Evolutionary conservation across 2,329 filamentous ascomycete species (phyloP), one percentile per base, ranked within the genome.

Genomic region (Pseudogymnoascus sp.): DNA sequence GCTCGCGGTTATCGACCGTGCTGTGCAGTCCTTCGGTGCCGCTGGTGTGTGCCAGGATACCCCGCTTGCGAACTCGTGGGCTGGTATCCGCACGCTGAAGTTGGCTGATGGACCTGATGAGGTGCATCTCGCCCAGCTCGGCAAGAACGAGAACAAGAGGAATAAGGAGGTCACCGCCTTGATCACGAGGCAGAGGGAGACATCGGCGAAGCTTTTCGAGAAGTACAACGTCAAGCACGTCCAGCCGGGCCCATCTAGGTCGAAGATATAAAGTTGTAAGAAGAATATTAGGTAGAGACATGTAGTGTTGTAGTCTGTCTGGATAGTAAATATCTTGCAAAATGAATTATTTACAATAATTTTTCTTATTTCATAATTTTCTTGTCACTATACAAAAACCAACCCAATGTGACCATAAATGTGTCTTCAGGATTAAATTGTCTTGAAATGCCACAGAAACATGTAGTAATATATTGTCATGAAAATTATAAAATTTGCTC

Each of bases 61-160:
- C 1, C 94, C 94, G 18, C 79, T 99, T 65, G 92, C 91, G 11
- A 81, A 80, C 72, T 87, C 92, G 84, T 96, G 90, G 86, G 85
- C 90, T 18, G 78, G 81, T 63, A 89, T 91, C 70, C 81, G 91
- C 62, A 96, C 92, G 6, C 80, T 96, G 74, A 81, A 90, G 64
- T 84, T 96, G 67, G 91, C 91, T 0, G 94, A 99, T 75, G 94
- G 94, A 0, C 94, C 94, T 0, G 94, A 99, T 75, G 94, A 99
- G 83, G 94, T 97, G 63, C 94, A 95, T 74, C 75, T 92, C 66
- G 79, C 90, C 73, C 90, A 94, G 77, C 79, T 94, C 78, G 90
- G 89, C 14, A 80, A 81, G 67, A 91, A 91, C 67, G 90, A 94
- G 80, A 92, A 91, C 73, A 88, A 82, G 74, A 81, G 83, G 65